Percentiles rank a stretch among this genome's conserved stretches.
Conservation (phyloP, 2,329 filamentous ascomycete genomes). For the Trichophyton benhamiae region DNA sequence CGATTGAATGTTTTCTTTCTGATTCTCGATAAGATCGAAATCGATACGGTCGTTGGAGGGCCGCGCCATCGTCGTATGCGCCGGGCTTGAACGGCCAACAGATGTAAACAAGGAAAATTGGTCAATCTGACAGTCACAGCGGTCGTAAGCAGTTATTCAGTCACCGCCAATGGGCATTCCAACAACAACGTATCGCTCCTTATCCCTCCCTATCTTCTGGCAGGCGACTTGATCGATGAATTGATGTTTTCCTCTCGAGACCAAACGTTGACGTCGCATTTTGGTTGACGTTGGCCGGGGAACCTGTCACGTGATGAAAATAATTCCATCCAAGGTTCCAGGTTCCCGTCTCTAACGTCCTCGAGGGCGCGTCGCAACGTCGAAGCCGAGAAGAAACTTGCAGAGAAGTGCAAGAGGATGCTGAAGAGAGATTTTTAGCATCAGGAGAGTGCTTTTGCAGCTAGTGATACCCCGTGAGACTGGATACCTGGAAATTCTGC, state of each 20-base stretch:
- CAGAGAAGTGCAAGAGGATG: not conserved
- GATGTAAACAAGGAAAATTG: not conserved
- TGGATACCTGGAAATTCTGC: not conserved
- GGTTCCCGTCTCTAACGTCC: no score
- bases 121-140: not conserved
- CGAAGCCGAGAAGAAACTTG: not conserved
- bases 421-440: no score
- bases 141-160: not conserved
- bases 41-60: conserved; percentile 34
- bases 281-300: not conserved
- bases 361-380: not conserved
- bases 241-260: not conserved
- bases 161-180: not conserved
- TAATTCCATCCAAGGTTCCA: not conserved
- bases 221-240: not conserved
- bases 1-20: conserved; percentile 97
- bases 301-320: not conserved
- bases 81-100: not conserved
- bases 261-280: not conserved
- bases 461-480: not conserved
- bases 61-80: conserved; percentile 24
- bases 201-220: not conserved
- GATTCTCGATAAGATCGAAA: conserved; percentile 88
- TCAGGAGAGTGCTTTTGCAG: not conserved
- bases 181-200: not conserved